A percentile compares a stretch with the other conserved stretches of the same genome.
phyloP scores from a whole-genome alignment of 306 rosid species.

The Vigna unguiculata region DNA sequence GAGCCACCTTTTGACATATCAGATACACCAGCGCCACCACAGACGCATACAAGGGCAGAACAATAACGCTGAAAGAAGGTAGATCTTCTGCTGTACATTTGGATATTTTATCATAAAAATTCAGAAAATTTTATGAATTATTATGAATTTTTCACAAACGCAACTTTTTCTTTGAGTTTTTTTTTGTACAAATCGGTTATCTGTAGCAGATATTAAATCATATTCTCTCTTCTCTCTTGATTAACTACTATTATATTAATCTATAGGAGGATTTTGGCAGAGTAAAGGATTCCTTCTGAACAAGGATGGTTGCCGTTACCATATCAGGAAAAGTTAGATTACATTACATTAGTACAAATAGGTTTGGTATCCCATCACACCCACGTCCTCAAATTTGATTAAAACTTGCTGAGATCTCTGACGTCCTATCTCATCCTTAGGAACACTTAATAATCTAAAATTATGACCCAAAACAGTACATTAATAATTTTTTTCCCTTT shows the following conservation, averaged over 20 bases:
- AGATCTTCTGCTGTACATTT: no score
- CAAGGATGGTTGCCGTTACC: not conserved
- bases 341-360: not conserved
- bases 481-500: not conserved
- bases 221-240: no score
- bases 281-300: not conserved
- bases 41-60: no score
- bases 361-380: not conserved
- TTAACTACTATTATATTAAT: no score
- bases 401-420: not conserved
- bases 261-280: no score
- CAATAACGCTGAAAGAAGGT: no score
- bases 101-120: no score
- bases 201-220: no score
- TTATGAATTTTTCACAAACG: no score
- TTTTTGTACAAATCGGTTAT: no score
- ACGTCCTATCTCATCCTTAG: not conserved
- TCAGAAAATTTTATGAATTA: no score
- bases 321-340: not conserved
- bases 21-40: not conserved
- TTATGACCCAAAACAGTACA: conserved; percentile 2
- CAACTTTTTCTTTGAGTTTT: no score
- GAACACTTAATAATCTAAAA: not conserved
- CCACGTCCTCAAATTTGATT: not conserved
- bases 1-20: not conserved